Percentiles rank a stretch among this genome's conserved stretches.
These are phyloP conservation scores for Pleurotus citrinopileatus DNA, from an alignment of 768 basidiomycete genomes.

Conservation along the genomic window DNA sequence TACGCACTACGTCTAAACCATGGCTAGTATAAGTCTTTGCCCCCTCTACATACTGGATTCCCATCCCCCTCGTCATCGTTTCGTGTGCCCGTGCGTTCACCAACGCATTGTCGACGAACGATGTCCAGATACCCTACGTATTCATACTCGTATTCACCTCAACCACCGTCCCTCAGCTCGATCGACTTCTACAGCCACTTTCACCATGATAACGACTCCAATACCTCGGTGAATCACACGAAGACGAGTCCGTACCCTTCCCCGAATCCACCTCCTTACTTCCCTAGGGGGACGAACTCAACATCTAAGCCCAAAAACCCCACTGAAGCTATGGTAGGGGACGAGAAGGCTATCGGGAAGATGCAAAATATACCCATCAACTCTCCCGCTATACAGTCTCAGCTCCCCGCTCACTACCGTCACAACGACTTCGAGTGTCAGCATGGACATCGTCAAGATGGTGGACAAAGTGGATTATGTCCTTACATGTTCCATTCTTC, in stretches of 20 bases:
- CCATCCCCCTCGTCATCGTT: neutral
- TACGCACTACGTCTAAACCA: too few species aligned
- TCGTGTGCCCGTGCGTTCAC: neutral
- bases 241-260: constrained; percentile 6
- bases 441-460: neutral
- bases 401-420: constrained; percentile 4
- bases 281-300: neutral
- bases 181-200: constrained; percentile 4
- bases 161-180: neutral
- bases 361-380: constrained; percentile 1
- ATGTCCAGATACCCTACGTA: constrained; percentile 7
- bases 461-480: neutral
- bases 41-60: neutral
- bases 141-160: constrained; percentile 5
- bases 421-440: constrained; percentile 8
- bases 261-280: neutral
- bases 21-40: neutral
- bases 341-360: neutral
- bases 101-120: neutral
- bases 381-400: neutral
- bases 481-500: constrained; percentile 4
- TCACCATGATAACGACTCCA: neutral
- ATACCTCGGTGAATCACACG: neutral
- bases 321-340: neutral
- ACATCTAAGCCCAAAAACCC: neutral